Percentiles rank a stretch among this genome's conserved stretches.
Evolutionary conservation across 805 yeast genomes (phyloP).

Genomic region (Metahyphopichia silvanorum): DNA sequence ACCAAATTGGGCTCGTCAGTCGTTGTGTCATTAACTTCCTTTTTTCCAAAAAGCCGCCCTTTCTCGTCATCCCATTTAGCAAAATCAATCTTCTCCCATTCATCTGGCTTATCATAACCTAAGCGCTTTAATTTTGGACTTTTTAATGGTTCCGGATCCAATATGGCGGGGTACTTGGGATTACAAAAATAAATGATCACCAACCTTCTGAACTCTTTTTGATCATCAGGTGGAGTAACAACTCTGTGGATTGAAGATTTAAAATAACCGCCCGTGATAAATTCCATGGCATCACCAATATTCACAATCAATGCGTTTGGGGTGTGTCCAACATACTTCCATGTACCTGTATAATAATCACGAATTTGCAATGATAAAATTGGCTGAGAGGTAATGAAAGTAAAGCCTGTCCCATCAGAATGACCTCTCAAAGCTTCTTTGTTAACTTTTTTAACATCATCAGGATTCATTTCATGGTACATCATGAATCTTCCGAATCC

Average conservation of each 20-base stretch:
- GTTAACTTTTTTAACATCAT: conserved; percentile 25
- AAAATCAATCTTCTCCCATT: conserved; percentile 37
- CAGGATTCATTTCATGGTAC: conserved; percentile 19
- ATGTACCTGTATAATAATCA: conserved; percentile 32
- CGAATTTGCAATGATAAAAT: conserved; percentile 38
- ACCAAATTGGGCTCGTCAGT: conserved; percentile 16
- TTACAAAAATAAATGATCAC: conserved; percentile 43
- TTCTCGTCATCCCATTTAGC: conserved; percentile 34
- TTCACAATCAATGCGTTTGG: conserved; percentile 39
- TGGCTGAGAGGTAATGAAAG: conserved; percentile 41
- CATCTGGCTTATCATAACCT: conserved; percentile 24
- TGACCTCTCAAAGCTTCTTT: conserved; percentile 47
- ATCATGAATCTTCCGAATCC: conserved; percentile 23
- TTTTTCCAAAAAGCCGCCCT: conserved; percentile 16
- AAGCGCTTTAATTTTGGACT: conserved; percentile 35
- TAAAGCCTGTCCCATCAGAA: conserved; percentile 40
- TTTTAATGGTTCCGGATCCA: conserved; percentile 40
- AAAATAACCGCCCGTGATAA: conserved; percentile 44
- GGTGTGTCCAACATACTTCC: conserved; percentile 39
- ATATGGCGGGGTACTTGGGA: conserved; percentile 28
- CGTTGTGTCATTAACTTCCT: conserved; percentile 5
- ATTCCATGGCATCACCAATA: conserved; percentile 40
- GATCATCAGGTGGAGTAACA: conserved; percentile 45
- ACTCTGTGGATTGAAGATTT: conserved; percentile 47
- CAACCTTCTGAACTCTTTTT: conserved; percentile 30